These are phyloP conservation scores for Penicillium sp. DNA, from an alignment of 2,329 filamentous ascomycete species.

Conservation along the genomic window DNA sequence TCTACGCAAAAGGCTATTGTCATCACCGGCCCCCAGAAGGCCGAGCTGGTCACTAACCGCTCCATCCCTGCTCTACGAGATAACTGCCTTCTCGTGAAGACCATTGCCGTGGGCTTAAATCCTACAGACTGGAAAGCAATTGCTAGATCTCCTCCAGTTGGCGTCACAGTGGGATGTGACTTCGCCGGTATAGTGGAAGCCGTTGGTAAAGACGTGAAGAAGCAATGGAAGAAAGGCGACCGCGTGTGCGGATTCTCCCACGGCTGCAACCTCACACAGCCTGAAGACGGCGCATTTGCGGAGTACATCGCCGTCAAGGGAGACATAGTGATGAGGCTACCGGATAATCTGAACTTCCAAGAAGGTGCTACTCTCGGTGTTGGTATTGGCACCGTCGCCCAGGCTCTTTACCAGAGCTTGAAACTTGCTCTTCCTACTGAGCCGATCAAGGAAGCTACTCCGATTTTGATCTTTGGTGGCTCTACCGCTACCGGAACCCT, in stretches of 20 bases:
- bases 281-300: conserved; percentile 55
- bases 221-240: conserved; percentile 52
- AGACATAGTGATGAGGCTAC: conserved; percentile 49
- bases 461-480: conserved; percentile 42
- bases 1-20: conserved; percentile 4
- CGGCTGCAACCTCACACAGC: conserved; percentile 42
- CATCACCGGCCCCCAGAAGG: background rate
- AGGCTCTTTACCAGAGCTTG: conserved; percentile 40
- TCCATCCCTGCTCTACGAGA: conserved; percentile 43
- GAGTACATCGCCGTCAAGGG: conserved; percentile 55
- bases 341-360: conserved; percentile 50
- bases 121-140: conserved; percentile 59
- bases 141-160: conserved; percentile 31
- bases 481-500: conserved; percentile 38
- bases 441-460: conserved; percentile 13
- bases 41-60: background rate
- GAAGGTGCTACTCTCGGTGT: conserved; percentile 55
- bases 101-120: conserved; percentile 53
- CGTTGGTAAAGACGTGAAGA: conserved; percentile 51
- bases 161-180: conserved; percentile 52
- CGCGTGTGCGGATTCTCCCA: conserved; percentile 53
- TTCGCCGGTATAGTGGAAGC: conserved; percentile 55
- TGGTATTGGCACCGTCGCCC: conserved; percentile 53
- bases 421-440: conserved; percentile 27
- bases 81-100: conserved; percentile 56